These are phyloP conservation scores for Neostapfia colusana DNA, from an alignment of 176 grass and related monocot genomes.

Conservation along the genomic window DNA sequence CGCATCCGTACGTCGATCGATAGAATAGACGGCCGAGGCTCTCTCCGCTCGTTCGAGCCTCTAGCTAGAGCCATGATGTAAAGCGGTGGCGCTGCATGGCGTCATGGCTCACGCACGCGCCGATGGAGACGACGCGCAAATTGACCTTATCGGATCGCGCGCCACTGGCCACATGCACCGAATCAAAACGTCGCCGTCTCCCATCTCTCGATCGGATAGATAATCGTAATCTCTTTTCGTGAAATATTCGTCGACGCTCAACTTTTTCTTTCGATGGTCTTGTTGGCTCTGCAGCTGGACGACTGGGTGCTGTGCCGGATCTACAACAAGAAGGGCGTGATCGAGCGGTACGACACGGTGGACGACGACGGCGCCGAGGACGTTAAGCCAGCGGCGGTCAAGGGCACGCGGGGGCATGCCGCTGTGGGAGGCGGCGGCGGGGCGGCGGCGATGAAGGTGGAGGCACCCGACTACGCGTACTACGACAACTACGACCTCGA, in stretches of 20 bases:
- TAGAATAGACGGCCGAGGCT: no score
- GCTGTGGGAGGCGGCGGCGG: not conserved
- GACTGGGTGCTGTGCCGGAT: constrained; percentile 96
- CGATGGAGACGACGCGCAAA: constrained; percentile 25
- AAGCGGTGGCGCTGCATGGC: constrained; percentile 19
- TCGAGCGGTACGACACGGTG: constrained; percentile 58
- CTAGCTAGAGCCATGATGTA: not conserved
- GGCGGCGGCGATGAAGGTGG: constrained; percentile 51
- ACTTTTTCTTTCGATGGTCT: not conserved
- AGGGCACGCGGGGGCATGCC: not conserved
- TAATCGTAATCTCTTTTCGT: not conserved
- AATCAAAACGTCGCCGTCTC: not conserved
- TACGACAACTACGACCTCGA: constrained; percentile 28
- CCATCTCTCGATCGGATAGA: not conserved
- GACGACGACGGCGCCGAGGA: constrained; percentile 25
- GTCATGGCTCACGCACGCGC: constrained; percentile 52
- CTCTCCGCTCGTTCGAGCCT: no score
- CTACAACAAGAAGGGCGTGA: constrained; percentile 90
- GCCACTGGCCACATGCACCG: not conserved
- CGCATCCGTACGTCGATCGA: not conserved
- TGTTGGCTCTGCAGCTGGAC: constrained; percentile 54
- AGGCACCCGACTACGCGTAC: constrained; percentile 40
- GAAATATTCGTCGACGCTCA: not conserved
- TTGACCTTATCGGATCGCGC: constrained; percentile 4
- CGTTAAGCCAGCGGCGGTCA: constrained; percentile 30